Conservation (phyloP, 2,329 filamentous ascomycete genomes). For the Sclerotinia minor region DNA sequence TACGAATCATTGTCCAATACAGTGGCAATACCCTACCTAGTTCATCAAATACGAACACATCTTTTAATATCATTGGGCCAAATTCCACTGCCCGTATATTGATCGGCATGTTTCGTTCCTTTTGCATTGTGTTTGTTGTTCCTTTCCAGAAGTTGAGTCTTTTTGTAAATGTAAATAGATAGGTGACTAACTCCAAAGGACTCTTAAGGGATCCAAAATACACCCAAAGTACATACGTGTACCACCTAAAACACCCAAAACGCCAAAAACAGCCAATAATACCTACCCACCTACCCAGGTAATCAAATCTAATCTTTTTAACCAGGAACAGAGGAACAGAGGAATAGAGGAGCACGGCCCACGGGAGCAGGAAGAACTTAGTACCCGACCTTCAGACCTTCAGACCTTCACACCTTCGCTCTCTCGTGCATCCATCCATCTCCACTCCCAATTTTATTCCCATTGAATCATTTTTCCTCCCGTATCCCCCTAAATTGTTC, state of each 20-base stretch:
- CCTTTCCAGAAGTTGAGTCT: background rate
- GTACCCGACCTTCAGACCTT: background rate
- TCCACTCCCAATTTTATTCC: constrained; percentile 7
- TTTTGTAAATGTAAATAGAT: no score
- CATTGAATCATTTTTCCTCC: constrained; percentile 4
- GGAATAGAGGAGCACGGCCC: no score
- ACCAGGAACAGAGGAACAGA: no score
- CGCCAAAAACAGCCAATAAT: background rate
- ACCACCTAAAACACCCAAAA: no score
- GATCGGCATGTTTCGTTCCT: background rate
- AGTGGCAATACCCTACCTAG: no score
- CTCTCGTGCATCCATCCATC: background rate
- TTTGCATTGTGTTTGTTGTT: background rate
- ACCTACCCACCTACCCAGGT: background rate
- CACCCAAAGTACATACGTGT: no score
- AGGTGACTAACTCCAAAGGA: background rate
- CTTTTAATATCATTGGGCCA: background rate
- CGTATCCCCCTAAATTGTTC: constrained; percentile 20
- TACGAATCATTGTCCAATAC: background rate
- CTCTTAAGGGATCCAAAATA: background rate
- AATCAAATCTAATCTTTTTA: constrained; percentile 11
- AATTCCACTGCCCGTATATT: background rate
- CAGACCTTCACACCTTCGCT: no score
- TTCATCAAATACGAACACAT: background rate
- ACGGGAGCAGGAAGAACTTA: background rate